Evolutionary conservation across 805 yeast genomes (phyloP), one percentile per base, ranked within the genome.

Genomic region (Ogataea paraovalis): DNA sequence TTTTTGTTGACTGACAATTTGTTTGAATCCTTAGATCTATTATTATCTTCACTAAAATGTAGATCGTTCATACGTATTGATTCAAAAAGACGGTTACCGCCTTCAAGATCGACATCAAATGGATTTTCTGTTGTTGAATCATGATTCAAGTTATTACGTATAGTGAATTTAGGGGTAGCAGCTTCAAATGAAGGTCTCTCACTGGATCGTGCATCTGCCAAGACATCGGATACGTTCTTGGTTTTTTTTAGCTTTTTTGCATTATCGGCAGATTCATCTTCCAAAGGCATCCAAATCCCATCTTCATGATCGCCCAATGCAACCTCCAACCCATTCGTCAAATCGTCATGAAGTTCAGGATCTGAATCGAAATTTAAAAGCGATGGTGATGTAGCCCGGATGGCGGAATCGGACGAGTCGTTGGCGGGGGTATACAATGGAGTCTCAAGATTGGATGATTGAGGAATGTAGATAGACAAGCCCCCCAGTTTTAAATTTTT

Each of bases 231-330:
- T 4, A 39, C 12, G 22, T n/a, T 14, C 30, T 8, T 39, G 19
- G 12, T 10, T 39, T 22, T 34, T 12, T 23, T 23, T n/a, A n/a
- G n/a, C 20, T 39, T 4, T 2, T 7, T 23, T 7, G 16, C 13
- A n/a, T 12, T 13, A 13, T 8, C 13, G 13, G 19, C 4, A 13
- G 25, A 13, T 21, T 52, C 51, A 12, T 43, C 40, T 13, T 43
- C 40, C 4, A 49, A 21, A 14, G 61, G 60, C 60, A 58, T 56
- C 61, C 61, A 58, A 12, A 43, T 36, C 10, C 54, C 56, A 21
- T 47, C 46, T 9, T 42, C 37, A n/a, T 45, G 37, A 36, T 50
- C 54, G 16, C 56, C 59, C 38, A 59, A 48, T 10, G 63, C 63
- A 33, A 55, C 36, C 32, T 51, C 46, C 32, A 59, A 45, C 6